Evolutionary conservation across 2,329 filamentous ascomycete genomes (phyloP), one percentile per base, ranked within the genome.

Genomic region (Neofusicoccum parvum): DNA sequence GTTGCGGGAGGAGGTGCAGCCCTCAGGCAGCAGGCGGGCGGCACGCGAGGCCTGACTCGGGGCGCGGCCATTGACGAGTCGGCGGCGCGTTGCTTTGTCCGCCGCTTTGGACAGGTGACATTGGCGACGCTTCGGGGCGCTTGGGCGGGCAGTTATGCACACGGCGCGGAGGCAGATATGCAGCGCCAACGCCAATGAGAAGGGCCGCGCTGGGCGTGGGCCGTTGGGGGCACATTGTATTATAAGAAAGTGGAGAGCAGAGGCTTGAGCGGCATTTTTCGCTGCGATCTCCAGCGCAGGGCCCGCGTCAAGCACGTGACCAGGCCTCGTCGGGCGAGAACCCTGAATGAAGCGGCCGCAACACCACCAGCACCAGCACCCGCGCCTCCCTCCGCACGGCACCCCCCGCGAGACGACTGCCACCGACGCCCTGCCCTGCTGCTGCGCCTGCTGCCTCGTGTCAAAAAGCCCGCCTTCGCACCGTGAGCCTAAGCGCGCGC

Each of bases 181-280:
- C 56, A 60, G 43, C 56, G 56, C 56, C 56, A 60, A 48, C 49
- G 56, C 56, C 56, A 45, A 49, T 45, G 32, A 37, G 15, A 60
- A 37, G 43, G 27, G 54, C 54, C 50, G 53, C 53, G 39, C n/a
- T 43, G 39, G 39, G 54, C 54, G 54, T 60, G 41, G 56, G 41
- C 56, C 43, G 56, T 60, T 48, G 54, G 56, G 56, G 41, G 56
- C 32, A 41, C 43, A 60, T 60, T 48, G 56, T 15, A 48, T 59
- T 60, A 60, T 48, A 60, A 60, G 37, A 43, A 60, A 60, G 56
- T 60, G 56, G 56, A 60, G 56, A 60, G 56, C 56, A 60, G 32
- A 60, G 43, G 56, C 56, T 60, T 60, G 56, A 60, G 56, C 56
- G 56, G 56, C 56, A 60, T 60, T 60, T 60, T 60, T 60, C 41